These are phyloP conservation scores for Neofusicoccum umdonicola DNA, from an alignment of 2,329 filamentous ascomycete species.

Conservation along the genomic window DNA sequence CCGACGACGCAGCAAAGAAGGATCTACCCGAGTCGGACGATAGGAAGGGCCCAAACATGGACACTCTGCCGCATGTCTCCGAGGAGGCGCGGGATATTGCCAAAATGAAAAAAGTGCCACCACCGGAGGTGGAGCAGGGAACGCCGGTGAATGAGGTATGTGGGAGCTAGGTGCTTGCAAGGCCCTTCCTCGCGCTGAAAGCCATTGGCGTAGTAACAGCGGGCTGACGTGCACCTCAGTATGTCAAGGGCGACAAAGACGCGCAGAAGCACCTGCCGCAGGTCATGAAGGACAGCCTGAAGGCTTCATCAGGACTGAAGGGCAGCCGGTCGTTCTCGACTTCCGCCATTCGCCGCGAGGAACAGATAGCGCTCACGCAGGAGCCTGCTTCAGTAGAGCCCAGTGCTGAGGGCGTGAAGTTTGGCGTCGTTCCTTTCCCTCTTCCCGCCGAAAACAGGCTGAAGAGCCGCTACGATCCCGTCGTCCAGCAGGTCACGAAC, in stretches of 20 bases:
- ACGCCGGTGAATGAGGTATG: slow-evolving; percentile 65
- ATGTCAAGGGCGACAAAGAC: slow-evolving; percentile 62
- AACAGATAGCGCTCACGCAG: slow-evolving; percentile 23
- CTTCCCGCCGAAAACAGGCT: slow-evolving; percentile 63
- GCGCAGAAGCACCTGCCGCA: slow-evolving; percentile 63
- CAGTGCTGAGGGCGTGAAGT: slow-evolving; percentile 64
- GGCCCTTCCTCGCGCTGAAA: neutral
- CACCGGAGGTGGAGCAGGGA: slow-evolving; percentile 61
- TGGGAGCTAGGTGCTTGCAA: slow-evolving; percentile 3
- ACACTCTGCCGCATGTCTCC: slow-evolving; percentile 57
- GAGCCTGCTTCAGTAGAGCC: slow-evolving; percentile 10
- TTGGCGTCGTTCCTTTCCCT: slow-evolving; percentile 66
- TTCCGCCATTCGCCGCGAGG: slow-evolving; percentile 38
- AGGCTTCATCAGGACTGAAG: slow-evolving; percentile 37
- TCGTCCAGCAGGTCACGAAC: slow-evolving; percentile 84
- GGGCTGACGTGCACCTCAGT: slow-evolving; percentile 41
- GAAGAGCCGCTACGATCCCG: slow-evolving; percentile 79
- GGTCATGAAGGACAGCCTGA: slow-evolving; percentile 62
- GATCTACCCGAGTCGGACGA: slow-evolving; percentile 29
- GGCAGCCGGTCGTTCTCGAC: slow-evolving; percentile 60
- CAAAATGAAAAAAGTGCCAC: slow-evolving; percentile 55
- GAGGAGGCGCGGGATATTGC: slow-evolving; percentile 63
- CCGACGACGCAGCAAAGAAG: slow-evolving; percentile 31
- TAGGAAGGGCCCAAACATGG: slow-evolving; percentile 29
- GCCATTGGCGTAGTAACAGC: slow-evolving; percentile 19